These are phyloP conservation scores for Phyllosticta citribraziliensis DNA, from an alignment of 2,329 filamentous ascomycete genomes.

Conservation along the genomic window DNA sequence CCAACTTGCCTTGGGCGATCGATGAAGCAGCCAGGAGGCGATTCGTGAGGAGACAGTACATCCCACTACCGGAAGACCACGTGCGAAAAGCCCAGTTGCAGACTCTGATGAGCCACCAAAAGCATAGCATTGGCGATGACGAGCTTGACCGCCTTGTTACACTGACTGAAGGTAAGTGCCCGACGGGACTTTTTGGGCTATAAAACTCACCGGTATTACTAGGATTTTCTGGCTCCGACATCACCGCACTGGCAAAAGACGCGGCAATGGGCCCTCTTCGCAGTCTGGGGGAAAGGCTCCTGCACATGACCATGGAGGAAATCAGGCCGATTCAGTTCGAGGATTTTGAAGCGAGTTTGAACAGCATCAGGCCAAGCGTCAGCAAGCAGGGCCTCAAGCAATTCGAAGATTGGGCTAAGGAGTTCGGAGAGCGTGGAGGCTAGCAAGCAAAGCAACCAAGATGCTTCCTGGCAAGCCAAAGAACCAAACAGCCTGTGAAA, in stretches of 20 bases:
- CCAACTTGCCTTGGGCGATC: constrained; percentile 94
- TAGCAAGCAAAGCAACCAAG: constrained; percentile 26
- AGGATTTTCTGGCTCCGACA: constrained; percentile 98
- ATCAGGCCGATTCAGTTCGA: constrained; percentile 75
- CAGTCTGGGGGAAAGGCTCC: constrained; percentile 76
- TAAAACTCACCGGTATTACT: background rate
- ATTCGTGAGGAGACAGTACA: constrained; percentile 92
- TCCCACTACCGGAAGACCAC: constrained; percentile 77
- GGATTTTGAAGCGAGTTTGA: constrained; percentile 78
- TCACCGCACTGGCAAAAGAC: constrained; percentile 92
- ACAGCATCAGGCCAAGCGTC: constrained; percentile 81
- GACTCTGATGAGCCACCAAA: constrained; percentile 76
- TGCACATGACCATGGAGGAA: constrained; percentile 89
- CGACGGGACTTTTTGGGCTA: background rate
- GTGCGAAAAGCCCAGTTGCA: constrained; percentile 71
- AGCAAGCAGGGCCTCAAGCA: constrained; percentile 73
- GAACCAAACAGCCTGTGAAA: background rate
- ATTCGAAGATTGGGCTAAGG: constrained; percentile 88
- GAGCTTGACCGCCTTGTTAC: constrained; percentile 68
- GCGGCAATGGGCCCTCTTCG: constrained; percentile 94
- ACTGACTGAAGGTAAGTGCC: constrained; percentile 68
- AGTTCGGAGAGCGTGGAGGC: constrained; percentile 87
- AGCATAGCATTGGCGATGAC: constrained; percentile 61
- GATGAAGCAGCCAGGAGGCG: constrained; percentile 86
- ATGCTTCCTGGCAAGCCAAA: constrained; percentile 26